These are phyloP conservation scores for Beauveria brongniartii DNA, from an alignment of 2,329 filamentous ascomycete genomes.

Conservation along the genomic window DNA sequence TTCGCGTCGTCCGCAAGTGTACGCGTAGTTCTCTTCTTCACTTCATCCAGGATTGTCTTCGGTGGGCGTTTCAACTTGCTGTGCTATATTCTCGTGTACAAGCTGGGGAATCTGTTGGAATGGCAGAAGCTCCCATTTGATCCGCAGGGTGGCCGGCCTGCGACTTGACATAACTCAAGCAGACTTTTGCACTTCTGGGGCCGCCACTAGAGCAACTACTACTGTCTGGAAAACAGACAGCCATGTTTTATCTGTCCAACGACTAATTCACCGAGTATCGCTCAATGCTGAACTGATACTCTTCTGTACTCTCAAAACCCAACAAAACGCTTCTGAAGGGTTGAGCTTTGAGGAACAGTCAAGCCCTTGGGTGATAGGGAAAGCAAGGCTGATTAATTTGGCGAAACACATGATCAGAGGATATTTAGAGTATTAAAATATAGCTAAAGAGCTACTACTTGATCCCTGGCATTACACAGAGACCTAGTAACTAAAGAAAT, in stretches of 20 bases:
- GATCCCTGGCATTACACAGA: no score
- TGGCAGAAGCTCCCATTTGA: not conserved
- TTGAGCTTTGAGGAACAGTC: no score
- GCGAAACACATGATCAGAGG: no score
- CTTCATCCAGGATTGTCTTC: no score
- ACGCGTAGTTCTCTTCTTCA: no score
- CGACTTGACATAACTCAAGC: not conserved
- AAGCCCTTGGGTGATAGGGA: no score
- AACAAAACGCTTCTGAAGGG: not conserved
- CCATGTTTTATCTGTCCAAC: not conserved
- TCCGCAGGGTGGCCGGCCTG: not conserved
- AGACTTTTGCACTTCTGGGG: not conserved
- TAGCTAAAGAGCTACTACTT: no score
- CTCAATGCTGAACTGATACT: not conserved
- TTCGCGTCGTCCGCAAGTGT: not conserved
- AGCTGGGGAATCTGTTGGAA: not conserved
- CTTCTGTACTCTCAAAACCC: not conserved
- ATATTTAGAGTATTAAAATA: no score
- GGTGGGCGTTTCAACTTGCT: no score
- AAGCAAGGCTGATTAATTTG: no score
- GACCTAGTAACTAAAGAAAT: no score
- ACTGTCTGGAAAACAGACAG: not conserved
- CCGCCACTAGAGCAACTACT: not conserved
- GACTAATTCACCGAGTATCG: not conserved
- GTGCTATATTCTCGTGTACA: no score